Percentiles rank a stretch among this genome's conserved stretches.
phyloP scores from a whole-genome alignment of 108 stramenopile species.

The Skeletonema costatum region DNA sequence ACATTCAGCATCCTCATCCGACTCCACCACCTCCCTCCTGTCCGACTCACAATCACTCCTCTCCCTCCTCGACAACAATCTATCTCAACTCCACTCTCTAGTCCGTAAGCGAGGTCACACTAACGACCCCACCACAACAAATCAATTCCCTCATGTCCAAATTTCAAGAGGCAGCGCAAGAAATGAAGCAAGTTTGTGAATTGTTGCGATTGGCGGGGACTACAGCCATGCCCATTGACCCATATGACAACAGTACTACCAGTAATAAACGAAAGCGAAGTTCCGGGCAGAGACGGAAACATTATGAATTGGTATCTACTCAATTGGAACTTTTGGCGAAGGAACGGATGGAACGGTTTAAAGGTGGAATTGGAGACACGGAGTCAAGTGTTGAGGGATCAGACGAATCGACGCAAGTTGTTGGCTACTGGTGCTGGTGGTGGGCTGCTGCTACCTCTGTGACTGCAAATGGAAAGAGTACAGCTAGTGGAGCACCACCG shows the following conservation, averaged over 20 bases:
- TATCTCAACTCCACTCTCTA: constrained; percentile 58
- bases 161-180: constrained; percentile 66
- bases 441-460: background rate
- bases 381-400: constrained; percentile 71
- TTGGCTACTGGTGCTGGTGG: constrained; percentile 33
- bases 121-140: constrained; percentile 84
- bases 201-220: constrained; percentile 30
- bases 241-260: background rate
- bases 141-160: constrained; percentile 58
- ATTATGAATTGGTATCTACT: constrained; percentile 67
- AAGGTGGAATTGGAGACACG: constrained; percentile 72
- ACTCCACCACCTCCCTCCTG: constrained; percentile 31
- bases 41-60: constrained; percentile 68
- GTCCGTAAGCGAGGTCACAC: constrained; percentile 82
- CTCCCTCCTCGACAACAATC: constrained; percentile 56
- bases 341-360: constrained; percentile 53
- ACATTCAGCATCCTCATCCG: background rate
- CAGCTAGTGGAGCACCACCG: no score
- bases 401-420: constrained; percentile 74
- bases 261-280: constrained; percentile 7
- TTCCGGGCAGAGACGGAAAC: constrained; percentile 56
- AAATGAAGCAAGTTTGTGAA: constrained; percentile 56
- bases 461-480: background rate
- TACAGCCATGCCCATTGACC: background rate
- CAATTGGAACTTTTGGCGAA: constrained; percentile 65